A percentile compares a stretch with the other conserved stretches of the same genome.
Evolutionary conservation across 164 flowering plant genomes (phyloP).

Genomic region (Vitis vinifera): DNA sequence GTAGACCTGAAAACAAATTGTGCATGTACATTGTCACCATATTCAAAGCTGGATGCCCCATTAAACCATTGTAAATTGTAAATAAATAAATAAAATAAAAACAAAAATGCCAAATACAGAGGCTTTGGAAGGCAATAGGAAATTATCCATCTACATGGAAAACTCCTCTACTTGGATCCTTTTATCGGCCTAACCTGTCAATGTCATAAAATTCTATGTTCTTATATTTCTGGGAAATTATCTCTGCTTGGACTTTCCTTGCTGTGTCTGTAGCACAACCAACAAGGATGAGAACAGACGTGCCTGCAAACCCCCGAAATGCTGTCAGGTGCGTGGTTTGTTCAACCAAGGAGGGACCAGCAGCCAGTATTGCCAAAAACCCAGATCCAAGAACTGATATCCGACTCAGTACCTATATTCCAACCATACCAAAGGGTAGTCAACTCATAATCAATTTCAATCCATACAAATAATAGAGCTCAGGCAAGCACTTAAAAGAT

Average conservation of each 20-base stretch:
- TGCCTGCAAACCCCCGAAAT: constrained; percentile 97
- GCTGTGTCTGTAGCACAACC: constrained; percentile 99
- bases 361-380: constrained; percentile 90
- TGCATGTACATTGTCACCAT: too few relatives aligned
- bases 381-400: constrained; percentile 96
- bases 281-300: constrained; percentile 96
- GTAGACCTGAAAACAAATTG: too few relatives aligned
- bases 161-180: not conserved
- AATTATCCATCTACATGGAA: too few relatives aligned
- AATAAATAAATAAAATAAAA: too few relatives aligned
- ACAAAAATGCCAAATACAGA: too few relatives aligned
- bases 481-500: not conserved
- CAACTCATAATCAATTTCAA: not conserved
- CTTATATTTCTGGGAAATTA: constrained; percentile 97
- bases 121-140: too few relatives aligned
- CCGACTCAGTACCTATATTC: constrained; percentile 81
- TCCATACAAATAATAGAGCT: not conserved
- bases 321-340: constrained; percentile 90
- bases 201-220: constrained; percentile 85
- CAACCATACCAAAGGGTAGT: not conserved
- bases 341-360: constrained; percentile 91
- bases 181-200: constrained; percentile 35
- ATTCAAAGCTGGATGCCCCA: too few relatives aligned
- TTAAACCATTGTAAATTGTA: too few relatives aligned
- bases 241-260: constrained; percentile 96